Evolutionary conservation across 768 basidiomycete genomes (phyloP).

Genomic region (Leccinum aurantiacum): DNA sequence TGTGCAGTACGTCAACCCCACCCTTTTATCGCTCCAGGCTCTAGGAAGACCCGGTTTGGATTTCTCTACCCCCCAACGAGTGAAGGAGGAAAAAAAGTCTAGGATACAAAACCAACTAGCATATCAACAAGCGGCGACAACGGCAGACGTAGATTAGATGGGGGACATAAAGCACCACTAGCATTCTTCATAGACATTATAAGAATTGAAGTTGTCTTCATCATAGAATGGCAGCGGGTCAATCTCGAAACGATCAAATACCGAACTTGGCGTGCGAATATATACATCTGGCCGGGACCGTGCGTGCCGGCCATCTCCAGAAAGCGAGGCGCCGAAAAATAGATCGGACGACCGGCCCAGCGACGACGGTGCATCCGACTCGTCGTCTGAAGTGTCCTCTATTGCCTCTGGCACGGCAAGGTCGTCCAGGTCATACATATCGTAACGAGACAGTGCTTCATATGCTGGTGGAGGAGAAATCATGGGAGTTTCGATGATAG

Average conservation of each 20-base stretch:
- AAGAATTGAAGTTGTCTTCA: conserved; percentile 45
- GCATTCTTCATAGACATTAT: conserved; percentile 64
- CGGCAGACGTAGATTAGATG: conserved; percentile 27
- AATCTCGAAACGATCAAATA: conserved; percentile 64
- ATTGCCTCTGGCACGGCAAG: conserved; percentile 75
- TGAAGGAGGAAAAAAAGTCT: conserved; percentile 6
- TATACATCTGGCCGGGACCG: conserved; percentile 58
- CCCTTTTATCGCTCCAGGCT: conserved; percentile 21
- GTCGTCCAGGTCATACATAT: conserved; percentile 64
- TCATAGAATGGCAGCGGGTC: conserved; percentile 71
- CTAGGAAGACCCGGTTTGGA: neutral
- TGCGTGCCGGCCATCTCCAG: conserved; percentile 49
- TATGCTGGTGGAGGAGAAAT: conserved; percentile 37
- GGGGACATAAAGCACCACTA: conserved; percentile 39
- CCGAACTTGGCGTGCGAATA: conserved; percentile 56
- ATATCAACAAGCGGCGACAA: conserved; percentile 28
- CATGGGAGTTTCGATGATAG: conserved; percentile 43
- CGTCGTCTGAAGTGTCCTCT: conserved; percentile 84
- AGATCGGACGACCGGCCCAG: conserved; percentile 58
- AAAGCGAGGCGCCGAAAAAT: conserved; percentile 49
- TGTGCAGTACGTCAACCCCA: conserved; percentile 46
- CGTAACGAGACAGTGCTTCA: conserved; percentile 64
- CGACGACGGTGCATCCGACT: conserved; percentile 70
- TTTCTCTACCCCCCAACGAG: neutral
- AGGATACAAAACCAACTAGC: conserved; percentile 32